A percentile compares a stretch with the other conserved stretches of the same genome.
phyloP scores from a whole-genome alignment of 2,329 filamentous ascomycete genomes.

The Fusarium sp. region DNA sequence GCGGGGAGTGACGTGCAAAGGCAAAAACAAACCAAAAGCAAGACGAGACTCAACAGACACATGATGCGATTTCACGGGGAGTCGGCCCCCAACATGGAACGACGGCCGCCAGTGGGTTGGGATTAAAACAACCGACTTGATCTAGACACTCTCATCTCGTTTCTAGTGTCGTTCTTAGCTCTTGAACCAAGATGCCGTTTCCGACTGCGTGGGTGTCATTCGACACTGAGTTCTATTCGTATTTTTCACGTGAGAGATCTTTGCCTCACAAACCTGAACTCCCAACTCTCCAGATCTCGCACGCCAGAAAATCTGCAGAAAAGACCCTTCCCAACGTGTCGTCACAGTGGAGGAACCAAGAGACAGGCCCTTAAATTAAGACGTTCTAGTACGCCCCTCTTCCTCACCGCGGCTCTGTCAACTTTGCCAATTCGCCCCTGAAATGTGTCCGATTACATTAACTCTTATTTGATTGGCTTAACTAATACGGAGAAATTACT shows the following conservation, averaged over 20 bases:
- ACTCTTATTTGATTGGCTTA: constrained; percentile 38
- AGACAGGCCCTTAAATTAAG: constrained; percentile 31
- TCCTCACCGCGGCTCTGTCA: constrained; percentile 46
- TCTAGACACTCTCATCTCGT: constrained; percentile 29
- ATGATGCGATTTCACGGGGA: constrained; percentile 38
- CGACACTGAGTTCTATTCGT: constrained; percentile 14
- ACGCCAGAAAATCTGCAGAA: constrained; percentile 1
- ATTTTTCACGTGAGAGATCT: constrained; percentile 17
- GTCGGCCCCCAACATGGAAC: constrained; percentile 34
- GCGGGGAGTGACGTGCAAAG: constrained; percentile 38
- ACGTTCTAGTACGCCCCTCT: constrained; percentile 37
- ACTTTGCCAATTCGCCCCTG: constrained; percentile 42
- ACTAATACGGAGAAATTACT: constrained; percentile 40
- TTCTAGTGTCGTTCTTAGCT: constrained; percentile 37
- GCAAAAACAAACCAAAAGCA: constrained; percentile 13
- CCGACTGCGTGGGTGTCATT: constrained; percentile 28
- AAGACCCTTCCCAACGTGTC: constrained; percentile 33
- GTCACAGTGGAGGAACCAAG: constrained; percentile 35
- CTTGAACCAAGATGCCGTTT: constrained; percentile 36
- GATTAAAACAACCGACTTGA: constrained; percentile 29
- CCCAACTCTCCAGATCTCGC: constrained; percentile 3
- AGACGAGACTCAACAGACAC: constrained; percentile 15
- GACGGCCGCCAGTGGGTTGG: constrained; percentile 35
- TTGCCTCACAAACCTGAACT: not conserved
- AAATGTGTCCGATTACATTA: constrained; percentile 49